Conservation (phyloP, 2,329 filamentous ascomycete species). For the Colletotrichum sp. region DNA sequence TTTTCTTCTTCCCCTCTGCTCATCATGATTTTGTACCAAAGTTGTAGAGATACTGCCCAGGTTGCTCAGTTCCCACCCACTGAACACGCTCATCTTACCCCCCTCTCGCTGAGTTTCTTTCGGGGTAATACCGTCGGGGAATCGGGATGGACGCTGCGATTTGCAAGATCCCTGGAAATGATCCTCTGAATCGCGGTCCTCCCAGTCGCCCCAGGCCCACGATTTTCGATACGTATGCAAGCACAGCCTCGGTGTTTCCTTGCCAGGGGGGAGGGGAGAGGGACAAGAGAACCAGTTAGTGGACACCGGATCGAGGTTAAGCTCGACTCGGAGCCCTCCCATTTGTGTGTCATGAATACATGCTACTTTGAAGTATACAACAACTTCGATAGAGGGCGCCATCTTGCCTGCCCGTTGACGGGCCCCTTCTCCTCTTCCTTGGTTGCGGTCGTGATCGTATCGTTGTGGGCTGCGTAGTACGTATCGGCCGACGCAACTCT, state of each 20-base stretch:
- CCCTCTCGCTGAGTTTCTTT: neutral
- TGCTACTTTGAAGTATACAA: neutral
- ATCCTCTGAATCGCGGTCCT: slow-evolving; percentile 21
- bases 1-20: neutral
- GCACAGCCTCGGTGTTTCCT: slow-evolving; percentile 10
- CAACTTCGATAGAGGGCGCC: neutral
- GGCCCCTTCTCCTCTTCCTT: neutral
- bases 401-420: neutral
- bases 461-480: neutral
- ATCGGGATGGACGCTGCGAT: slow-evolving; percentile 17
- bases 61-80: neutral
- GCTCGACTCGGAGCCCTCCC: slow-evolving; percentile 15
- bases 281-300: neutral
- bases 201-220: neutral
- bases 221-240: slow-evolving; percentile 15
- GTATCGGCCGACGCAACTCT: neutral
- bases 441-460: neutral
- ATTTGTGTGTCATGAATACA: neutral
- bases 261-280: neutral
- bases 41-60: neutral
- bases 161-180: slow-evolving; percentile 22
- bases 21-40: neutral
- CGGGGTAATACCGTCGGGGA: slow-evolving; percentile 8
- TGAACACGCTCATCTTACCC: neutral
- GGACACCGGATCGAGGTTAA: slow-evolving; percentile 5